A percentile compares a stretch with the other conserved stretches of the same genome.
Evolutionary conservation across 2,329 filamentous ascomycete species (phyloP).

Genomic region (Pyrenochaeta sp.): DNA sequence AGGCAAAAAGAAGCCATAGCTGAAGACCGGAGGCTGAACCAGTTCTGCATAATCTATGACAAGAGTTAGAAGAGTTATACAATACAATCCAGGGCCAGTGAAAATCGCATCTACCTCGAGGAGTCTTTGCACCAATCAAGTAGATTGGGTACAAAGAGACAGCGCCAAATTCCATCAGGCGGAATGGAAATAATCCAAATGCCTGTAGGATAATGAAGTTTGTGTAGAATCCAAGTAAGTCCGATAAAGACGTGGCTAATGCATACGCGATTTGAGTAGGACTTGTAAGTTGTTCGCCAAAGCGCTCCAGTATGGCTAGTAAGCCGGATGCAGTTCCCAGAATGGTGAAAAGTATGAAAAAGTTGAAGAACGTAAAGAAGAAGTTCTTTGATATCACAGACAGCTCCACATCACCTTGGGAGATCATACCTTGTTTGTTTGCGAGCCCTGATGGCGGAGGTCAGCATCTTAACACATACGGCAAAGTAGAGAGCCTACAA

Average conservation of each 20-base stretch:
- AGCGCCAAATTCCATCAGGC: constrained; percentile 87
- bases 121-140: constrained; percentile 81
- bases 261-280: constrained; percentile 78
- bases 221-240: constrained; percentile 83
- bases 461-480: constrained; percentile 6
- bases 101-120: constrained; percentile 61
- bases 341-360: constrained; percentile 93
- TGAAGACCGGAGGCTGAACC: constrained; percentile 83
- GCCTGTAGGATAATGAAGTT: constrained; percentile 95
- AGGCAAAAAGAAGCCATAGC: constrained; percentile 94
- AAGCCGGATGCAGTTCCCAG: constrained; percentile 83
- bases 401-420: constrained; percentile 90
- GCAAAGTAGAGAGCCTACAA: constrained; percentile 61
- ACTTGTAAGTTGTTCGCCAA: constrained; percentile 79
- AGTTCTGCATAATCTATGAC: constrained; percentile 78
- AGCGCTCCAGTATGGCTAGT: constrained; percentile 67
- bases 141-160: constrained; percentile 84
- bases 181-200: constrained; percentile 91
- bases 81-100: not conserved
- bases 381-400: constrained; percentile 98
- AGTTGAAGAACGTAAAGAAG: constrained; percentile 99
- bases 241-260: constrained; percentile 78
- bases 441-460: constrained; percentile 70
- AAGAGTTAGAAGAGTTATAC: constrained; percentile 3
- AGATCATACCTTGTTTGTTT: constrained; percentile 92